Evolutionary conservation across 768 basidiomycete genomes (phyloP), one percentile per base, ranked within the genome.

Genomic region (Mycena galopus): DNA sequence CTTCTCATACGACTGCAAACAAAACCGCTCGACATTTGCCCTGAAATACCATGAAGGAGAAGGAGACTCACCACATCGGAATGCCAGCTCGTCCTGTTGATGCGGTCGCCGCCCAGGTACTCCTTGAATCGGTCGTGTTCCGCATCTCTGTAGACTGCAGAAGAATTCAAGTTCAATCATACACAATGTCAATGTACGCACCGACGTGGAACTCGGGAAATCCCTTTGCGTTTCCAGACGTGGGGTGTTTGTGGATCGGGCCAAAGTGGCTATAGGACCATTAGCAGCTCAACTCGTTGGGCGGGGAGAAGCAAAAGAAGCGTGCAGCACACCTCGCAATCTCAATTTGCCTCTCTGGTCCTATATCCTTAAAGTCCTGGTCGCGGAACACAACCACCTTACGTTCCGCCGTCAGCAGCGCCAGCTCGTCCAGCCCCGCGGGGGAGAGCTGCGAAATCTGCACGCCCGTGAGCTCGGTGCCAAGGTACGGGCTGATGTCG

Each of bases 311-410:
- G 12, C 17, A 16, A 10, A 65, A 60, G 33, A 3, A 69, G n/a
- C 12, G 27, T n/a, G 8, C 5, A 56, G 3, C 76, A 19, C 30
- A 85, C 86, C 79, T 83, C 10, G 87, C 86, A 39, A 89, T 84
- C 75, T 86, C 88, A 69, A 89, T 86, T 72, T 89, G 89, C 65
- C 82, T 78, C 50, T 90, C 88, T 10, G 87, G 82, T 1, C 81
- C 80, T n/a, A 90, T 71, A 71, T 89, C 88, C 80, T 89, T 90
- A 81, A 91, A 90, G 78, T 91, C 87, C 73, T 91, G 90, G 79
- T 90, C 85, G 23, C 89, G 85, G 84, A 90, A 89, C 8, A 89
- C 59, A 12, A 91, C 77, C 37, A 90, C 83, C 78, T 88, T 89
- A 53, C 88, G 77, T 78, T 90, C 86, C 1, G 87, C 89, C 42